Conservation (phyloP, 176 grass and related monocot genomes). For the Rhipidocladum racemiflorum region DNA sequence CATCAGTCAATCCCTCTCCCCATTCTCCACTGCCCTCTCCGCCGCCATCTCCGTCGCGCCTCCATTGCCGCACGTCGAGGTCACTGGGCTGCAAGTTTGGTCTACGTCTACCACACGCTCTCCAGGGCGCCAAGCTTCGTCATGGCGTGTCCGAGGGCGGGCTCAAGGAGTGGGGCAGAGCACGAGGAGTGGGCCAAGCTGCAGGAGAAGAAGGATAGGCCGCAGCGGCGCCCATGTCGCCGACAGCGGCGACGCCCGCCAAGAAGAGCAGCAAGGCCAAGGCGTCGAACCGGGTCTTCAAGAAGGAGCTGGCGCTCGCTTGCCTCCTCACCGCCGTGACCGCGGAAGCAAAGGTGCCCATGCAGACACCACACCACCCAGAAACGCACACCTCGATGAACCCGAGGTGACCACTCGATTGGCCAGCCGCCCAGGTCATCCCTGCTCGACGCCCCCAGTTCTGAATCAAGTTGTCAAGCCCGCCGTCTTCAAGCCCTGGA, state of each 20-base stretch:
- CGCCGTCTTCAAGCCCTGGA: background rate
- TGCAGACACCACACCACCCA: background rate
- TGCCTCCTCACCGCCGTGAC: conserved; percentile 41
- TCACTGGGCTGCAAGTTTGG: too few species aligned
- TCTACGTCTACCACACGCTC: too few species aligned
- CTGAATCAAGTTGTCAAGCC: background rate
- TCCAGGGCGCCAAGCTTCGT: conserved; percentile 35
- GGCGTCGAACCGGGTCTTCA: conserved; percentile 67
- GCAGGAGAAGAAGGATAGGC: conserved; percentile 19
- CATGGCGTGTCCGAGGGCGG: too few species aligned
- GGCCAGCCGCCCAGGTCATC: background rate
- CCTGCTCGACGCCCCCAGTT: background rate
- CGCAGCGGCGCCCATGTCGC: background rate
- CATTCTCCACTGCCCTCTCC: too few species aligned
- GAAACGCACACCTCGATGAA: background rate
- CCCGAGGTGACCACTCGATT: background rate
- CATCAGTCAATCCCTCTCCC: too few species aligned
- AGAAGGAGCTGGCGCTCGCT: too few species aligned
- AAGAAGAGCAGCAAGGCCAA: conserved; percentile 49
- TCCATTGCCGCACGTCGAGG: too few species aligned
- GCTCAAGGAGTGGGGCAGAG: too few species aligned
- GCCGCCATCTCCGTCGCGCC: too few species aligned
- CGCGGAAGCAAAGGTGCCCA: conserved; percentile 29
- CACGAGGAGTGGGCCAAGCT: conserved; percentile 46
- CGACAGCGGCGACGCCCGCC: background rate